A percentile compares a stretch with the other conserved stretches of the same genome.
phyloP scores from a whole-genome alignment of 768 basidiomycete genomes.

The Chalciporus pseudorubinellus region DNA sequence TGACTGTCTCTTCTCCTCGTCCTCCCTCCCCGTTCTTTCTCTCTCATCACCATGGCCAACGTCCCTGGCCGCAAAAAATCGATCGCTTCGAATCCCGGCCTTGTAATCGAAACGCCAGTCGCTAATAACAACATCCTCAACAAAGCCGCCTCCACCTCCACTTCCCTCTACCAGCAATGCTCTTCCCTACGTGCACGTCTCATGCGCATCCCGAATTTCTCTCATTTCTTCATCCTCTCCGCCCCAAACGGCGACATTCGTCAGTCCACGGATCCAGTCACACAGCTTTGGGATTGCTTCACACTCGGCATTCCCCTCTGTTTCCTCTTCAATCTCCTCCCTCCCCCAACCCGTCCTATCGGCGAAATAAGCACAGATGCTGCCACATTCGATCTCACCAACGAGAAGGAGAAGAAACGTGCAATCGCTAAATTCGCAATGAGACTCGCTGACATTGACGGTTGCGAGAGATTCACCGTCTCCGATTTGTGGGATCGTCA shows the following conservation, averaged over 20 bases:
- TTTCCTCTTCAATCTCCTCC: slow-evolving; percentile 93
- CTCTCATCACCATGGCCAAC: slow-evolving; percentile 40
- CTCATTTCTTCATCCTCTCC: slow-evolving; percentile 64
- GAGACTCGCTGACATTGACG: slow-evolving; percentile 69
- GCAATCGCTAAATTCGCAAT: slow-evolving; percentile 91
- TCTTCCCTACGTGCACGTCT: slow-evolving; percentile 73
- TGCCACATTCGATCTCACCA: slow-evolving; percentile 59
- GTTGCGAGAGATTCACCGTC: slow-evolving; percentile 83
- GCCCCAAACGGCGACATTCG: slow-evolving; percentile 55
- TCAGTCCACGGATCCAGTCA: slow-evolving; percentile 87
- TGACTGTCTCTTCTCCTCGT: neutral
- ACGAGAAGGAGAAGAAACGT: slow-evolving; percentile 85
- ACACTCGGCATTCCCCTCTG: slow-evolving; percentile 91
- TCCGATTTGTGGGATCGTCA: slow-evolving; percentile 89
- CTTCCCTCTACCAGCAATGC: slow-evolving; percentile 92
- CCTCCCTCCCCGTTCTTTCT: neutral
- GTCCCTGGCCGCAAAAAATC: slow-evolving; percentile 78
- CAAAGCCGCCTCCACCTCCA: slow-evolving; percentile 82
- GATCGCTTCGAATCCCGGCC: slow-evolving; percentile 59
- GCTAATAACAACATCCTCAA: slow-evolving; percentile 86
- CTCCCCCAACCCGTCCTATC: slow-evolving; percentile 41
- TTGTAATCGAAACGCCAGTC: slow-evolving; percentile 72
- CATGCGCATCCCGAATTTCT: slow-evolving; percentile 73
- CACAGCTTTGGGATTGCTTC: slow-evolving; percentile 92
- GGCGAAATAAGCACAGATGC: slow-evolving; percentile 64